Conservation (phyloP, 495 filamentous ascomycete genomes). For the Cryomyces minteri region DNA sequence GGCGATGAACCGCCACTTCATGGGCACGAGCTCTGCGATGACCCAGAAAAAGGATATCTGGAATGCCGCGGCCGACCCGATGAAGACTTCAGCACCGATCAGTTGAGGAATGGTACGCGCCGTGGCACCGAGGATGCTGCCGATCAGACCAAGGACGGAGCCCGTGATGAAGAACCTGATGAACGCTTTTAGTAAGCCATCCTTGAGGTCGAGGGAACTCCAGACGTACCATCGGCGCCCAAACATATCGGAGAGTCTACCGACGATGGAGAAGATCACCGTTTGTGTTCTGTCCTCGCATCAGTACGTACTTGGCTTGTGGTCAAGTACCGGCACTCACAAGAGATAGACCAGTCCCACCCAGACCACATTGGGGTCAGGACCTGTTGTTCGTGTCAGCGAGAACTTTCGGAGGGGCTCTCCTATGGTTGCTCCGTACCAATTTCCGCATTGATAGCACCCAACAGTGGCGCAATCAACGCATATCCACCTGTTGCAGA, state of each 20-base stretch:
- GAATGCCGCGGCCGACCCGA: conserved; percentile 4
- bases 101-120: conserved; percentile 11
- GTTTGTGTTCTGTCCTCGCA: too few species aligned
- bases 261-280: conserved; percentile 13
- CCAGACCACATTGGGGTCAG: neutral
- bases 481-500: too few species aligned
- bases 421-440: neutral
- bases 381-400: neutral
- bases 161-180: conserved; percentile 11
- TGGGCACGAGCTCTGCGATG: conserved; percentile 7
- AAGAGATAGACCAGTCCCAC: too few species aligned
- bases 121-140: conserved; percentile 11
- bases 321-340: too few species aligned
- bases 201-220: too few species aligned
- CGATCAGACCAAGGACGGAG: conserved; percentile 9
- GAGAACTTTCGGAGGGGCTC: neutral
- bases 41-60: conserved; percentile 7
- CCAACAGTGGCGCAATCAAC: too few species aligned
- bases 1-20: conserved; percentile 4
- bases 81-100: conserved; percentile 6
- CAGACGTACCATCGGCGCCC: conserved; percentile 23
- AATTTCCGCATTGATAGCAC: too few species aligned
- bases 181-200: too few species aligned
- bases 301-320: too few species aligned
- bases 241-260: conserved; percentile 34